phyloP scores from a whole-genome alignment of 2,329 filamentous ascomycete species.

The Cladosporium colombiae region DNA sequence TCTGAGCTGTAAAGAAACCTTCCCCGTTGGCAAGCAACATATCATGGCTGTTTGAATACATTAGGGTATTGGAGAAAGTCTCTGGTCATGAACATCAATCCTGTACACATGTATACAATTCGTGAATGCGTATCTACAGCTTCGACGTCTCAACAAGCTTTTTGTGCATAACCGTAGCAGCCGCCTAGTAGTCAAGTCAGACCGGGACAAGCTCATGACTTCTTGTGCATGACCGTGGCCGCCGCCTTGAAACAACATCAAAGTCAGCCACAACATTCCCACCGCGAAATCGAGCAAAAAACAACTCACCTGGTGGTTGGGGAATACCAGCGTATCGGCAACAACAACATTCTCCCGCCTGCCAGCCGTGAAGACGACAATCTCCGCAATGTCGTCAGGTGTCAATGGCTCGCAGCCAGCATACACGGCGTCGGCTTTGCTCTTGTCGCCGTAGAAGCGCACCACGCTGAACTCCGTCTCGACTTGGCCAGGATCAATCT shows the following conservation, averaged over 20 bases:
- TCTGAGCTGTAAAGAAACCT: not conserved
- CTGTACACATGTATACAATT: conserved; percentile 5
- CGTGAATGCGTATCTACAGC: conserved; percentile 21
- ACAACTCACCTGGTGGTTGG: conserved; percentile 78
- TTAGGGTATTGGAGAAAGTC: no score
- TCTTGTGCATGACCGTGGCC: conserved; percentile 50
- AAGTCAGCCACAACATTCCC: conserved; percentile 22
- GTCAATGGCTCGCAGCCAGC: conserved; percentile 82
- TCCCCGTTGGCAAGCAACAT: not conserved
- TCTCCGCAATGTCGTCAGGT: conserved; percentile 86
- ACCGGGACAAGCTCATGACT: conserved; percentile 25
- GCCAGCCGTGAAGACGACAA: conserved; percentile 81
- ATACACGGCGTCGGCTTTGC: conserved; percentile 88
- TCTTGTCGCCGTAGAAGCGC: conserved; percentile 83
- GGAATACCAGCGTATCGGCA: conserved; percentile 83
- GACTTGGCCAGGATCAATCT: conserved; percentile 88
- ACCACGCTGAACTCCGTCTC: conserved; percentile 93
- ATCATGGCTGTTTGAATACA: no score
- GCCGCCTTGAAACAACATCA: conserved; percentile 35
- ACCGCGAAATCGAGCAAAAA: not conserved
- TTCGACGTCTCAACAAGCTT: conserved; percentile 23
- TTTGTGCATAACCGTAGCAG: conserved; percentile 26
- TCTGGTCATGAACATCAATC: not conserved
- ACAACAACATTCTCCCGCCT: conserved; percentile 87
- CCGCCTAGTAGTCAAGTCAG: conserved; percentile 25